Conservation (phyloP, 345 rosid genomes). For the Rhizophora mangle region DNA sequence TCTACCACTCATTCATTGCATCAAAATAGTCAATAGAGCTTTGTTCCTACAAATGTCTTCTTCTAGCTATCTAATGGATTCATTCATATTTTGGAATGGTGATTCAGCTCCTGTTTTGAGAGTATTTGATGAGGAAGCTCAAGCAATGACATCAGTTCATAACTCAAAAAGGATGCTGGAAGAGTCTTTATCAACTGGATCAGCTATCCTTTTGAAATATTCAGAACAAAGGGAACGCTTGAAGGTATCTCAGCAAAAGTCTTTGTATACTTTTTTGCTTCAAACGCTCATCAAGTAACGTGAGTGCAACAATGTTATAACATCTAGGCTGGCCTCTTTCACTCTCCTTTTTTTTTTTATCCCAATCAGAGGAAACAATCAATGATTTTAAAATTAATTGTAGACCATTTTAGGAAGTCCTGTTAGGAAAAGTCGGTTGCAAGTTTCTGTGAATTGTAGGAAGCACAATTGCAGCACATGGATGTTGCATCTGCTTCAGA, state of each 20-base stretch:
- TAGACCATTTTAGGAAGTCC: too few relatives aligned
- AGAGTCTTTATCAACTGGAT: slow-evolving; percentile 76
- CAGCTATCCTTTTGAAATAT: slow-evolving; percentile 78
- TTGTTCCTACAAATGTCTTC: background rate
- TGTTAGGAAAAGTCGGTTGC: too few relatives aligned
- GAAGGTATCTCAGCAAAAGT: slow-evolving; percentile 48
- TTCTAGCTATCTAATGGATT: background rate
- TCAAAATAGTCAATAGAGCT: background rate
- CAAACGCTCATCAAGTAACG: too few relatives aligned
- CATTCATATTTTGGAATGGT: slow-evolving; percentile 48
- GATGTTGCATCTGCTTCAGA: too few relatives aligned
- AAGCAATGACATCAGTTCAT: slow-evolving; percentile 78
- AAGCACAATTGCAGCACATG: too few relatives aligned
- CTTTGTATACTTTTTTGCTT: background rate
- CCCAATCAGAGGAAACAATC: too few relatives aligned
- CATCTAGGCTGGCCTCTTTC: too few relatives aligned
- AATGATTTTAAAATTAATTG: too few relatives aligned
- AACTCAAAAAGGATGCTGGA: slow-evolving; percentile 80
- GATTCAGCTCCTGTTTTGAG: slow-evolving; percentile 79
- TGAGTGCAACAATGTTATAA: too few relatives aligned
- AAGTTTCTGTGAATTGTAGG: too few relatives aligned
- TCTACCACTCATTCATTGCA: background rate
- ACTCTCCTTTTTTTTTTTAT: too few relatives aligned
- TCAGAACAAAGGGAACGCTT: slow-evolving; percentile 88
- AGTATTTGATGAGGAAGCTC: slow-evolving; percentile 86